Percentiles rank a stretch among this genome's conserved stretches.
Evolutionary conservation across 768 basidiomycete genomes (phyloP).

Genomic region (Lentinula lateritia): DNA sequence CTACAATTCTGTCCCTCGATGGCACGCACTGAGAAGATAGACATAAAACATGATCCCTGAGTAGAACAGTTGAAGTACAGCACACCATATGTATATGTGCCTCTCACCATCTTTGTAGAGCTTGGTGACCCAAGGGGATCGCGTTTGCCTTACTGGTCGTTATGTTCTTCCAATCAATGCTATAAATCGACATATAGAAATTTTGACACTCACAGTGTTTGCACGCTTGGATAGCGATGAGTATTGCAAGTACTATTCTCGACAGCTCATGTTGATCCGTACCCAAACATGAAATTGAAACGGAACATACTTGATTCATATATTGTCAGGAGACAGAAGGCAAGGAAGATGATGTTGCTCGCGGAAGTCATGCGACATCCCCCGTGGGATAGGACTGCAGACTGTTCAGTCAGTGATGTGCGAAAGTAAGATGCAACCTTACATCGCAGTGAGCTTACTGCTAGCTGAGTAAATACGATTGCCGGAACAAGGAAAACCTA

Average conservation of each 20-base stretch:
- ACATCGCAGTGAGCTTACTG: not conserved
- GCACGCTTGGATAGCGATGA: slow-evolving; percentile 31
- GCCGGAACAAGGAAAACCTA: not conserved
- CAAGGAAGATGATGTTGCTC: not conserved
- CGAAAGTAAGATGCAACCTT: not conserved
- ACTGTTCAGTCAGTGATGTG: not conserved
- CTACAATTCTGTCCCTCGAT: not conserved
- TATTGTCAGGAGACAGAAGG: not conserved
- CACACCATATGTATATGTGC: not conserved
- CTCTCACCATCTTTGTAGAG: slow-evolving; percentile 35
- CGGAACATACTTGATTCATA: not conserved
- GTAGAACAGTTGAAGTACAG: not conserved
- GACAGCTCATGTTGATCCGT: not conserved
- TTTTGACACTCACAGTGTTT: slow-evolving; percentile 26
- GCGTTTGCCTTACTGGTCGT: slow-evolving; percentile 26
- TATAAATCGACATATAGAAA: not conserved
- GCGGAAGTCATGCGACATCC: not conserved
- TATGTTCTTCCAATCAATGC: not conserved
- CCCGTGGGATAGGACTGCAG: not conserved
- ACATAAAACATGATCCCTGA: slow-evolving; percentile 35
- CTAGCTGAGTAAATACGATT: not conserved
- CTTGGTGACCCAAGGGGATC: slow-evolving; percentile 28
- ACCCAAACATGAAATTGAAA: not conserved
- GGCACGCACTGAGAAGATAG: slow-evolving; percentile 28
- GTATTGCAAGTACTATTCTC: slow-evolving; percentile 13